Percentiles rank a stretch among this genome's conserved stretches.
phyloP scores from a whole-genome alignment of 2,329 filamentous ascomycete genomes.

The Apiospora kogelbergensis region DNA sequence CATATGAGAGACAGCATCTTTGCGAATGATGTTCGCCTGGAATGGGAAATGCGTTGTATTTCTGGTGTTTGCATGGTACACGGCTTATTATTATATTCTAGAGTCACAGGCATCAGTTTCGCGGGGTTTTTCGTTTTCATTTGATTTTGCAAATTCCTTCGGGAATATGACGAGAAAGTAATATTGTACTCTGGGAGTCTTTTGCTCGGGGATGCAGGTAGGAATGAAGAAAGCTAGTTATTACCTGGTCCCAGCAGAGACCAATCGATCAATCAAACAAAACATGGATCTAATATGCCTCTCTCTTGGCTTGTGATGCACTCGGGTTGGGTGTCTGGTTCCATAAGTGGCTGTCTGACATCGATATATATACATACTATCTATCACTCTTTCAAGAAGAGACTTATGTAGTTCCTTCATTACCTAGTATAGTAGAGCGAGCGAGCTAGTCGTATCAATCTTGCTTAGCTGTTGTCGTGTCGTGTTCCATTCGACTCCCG shows the following conservation, averaged over 20 bases:
- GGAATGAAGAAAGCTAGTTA: background rate
- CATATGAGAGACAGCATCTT: background rate
- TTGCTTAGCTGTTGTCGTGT: too few species aligned
- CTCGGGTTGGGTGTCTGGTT: background rate
- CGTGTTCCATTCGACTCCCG: too few species aligned
- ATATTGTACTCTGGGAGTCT: conserved; percentile 3
- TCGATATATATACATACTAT: background rate
- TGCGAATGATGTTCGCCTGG: background rate
- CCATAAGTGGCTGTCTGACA: too few species aligned
- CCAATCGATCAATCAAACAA: conserved; percentile 5
- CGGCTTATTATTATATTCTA: conserved; percentile 9
- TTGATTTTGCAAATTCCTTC: background rate
- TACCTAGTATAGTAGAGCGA: too few species aligned
- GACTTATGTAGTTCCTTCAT: too few species aligned
- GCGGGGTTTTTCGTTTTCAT: conserved; percentile 7
- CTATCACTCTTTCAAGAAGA: too few species aligned
- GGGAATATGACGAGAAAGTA: conserved; percentile 1
- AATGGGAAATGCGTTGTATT: conserved; percentile 7
- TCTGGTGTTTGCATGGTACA: conserved; percentile 6
- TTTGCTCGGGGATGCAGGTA: background rate
- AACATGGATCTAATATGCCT: background rate
- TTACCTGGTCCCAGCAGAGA: background rate
- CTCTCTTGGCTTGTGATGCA: background rate
- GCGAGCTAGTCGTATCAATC: too few species aligned
- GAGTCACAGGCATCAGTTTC: conserved; percentile 9